These are phyloP conservation scores for Blastobotrys persicus DNA, from an alignment of 1,139 yeast genomes.

Conservation along the genomic window DNA sequence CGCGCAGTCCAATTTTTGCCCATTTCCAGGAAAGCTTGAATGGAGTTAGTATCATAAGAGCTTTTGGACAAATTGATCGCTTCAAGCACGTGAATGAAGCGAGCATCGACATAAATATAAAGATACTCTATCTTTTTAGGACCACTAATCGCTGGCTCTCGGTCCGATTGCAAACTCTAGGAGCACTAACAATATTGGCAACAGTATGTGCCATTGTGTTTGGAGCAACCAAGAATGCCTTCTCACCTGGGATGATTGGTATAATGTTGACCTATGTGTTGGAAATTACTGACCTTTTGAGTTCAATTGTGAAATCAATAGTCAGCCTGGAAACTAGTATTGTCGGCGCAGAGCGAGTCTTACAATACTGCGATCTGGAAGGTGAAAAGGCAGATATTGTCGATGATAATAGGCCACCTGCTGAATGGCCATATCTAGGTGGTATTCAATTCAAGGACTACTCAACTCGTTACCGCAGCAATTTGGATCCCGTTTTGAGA, in stretches of 20 bases:
- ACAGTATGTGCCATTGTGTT: slow-evolving; percentile 51
- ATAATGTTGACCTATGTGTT: slow-evolving; percentile 70
- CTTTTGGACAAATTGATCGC: slow-evolving; percentile 50
- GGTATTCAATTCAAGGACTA: slow-evolving; percentile 54
- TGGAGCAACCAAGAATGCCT: slow-evolving; percentile 50
- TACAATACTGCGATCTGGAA: slow-evolving; percentile 64
- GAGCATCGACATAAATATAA: slow-evolving; percentile 62
- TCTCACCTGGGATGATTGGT: slow-evolving; percentile 70
- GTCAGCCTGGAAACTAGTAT: slow-evolving; percentile 75
- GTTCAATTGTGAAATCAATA: slow-evolving; percentile 60
- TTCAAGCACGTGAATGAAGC: slow-evolving; percentile 55
- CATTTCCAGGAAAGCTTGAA: slow-evolving; percentile 94
- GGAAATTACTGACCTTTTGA: slow-evolving; percentile 58
- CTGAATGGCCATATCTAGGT: slow-evolving; percentile 63
- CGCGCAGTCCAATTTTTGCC: slow-evolving; percentile 91
- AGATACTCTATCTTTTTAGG: slow-evolving; percentile 49
- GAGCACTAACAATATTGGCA: slow-evolving; percentile 59
- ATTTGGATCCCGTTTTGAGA: slow-evolving; percentile 53
- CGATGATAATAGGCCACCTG: slow-evolving; percentile 42
- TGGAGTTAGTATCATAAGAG: slow-evolving; percentile 80
- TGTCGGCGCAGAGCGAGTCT: slow-evolving; percentile 72
- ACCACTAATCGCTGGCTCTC: slow-evolving; percentile 64
- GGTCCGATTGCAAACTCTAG: slow-evolving; percentile 65
- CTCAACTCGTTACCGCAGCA: slow-evolving; percentile 61
- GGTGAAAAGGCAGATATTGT: slow-evolving; percentile 53